These are phyloP conservation scores for Leccinum ochraceum DNA, from an alignment of 768 basidiomycete species.

Conservation along the genomic window DNA sequence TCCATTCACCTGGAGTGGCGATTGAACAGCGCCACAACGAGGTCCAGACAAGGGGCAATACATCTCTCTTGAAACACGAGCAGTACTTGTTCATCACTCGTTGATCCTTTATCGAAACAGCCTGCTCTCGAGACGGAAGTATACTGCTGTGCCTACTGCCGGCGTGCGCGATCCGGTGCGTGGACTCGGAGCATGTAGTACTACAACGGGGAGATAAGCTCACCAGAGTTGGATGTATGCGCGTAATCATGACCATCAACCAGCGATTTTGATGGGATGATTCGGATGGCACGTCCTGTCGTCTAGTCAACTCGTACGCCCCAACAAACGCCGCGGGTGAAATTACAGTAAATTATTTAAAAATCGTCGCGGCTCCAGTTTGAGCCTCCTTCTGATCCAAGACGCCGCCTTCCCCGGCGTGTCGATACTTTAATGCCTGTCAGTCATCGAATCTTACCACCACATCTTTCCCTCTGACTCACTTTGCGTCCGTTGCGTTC, in stretches of 20 bases:
- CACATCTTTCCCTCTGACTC: not conserved
- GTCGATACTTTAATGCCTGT: constrained; percentile 1
- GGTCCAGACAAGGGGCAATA: not conserved
- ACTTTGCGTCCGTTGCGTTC: not conserved
- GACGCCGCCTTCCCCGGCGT: not conserved
- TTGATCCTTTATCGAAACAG: not conserved
- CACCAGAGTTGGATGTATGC: not conserved
- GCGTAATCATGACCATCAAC: not conserved
- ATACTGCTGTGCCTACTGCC: not conserved
- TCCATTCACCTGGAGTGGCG: not conserved
- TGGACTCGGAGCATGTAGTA: not conserved
- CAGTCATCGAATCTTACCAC: not conserved
- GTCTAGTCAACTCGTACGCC: constrained; percentile 4
- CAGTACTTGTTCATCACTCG: not conserved
- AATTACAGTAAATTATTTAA: not conserved
- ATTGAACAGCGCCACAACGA: not conserved
- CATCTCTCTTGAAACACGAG: not conserved
- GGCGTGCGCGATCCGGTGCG: not conserved
- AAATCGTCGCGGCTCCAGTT: not conserved
- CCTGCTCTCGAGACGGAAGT: not conserved
- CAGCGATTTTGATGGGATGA: not conserved
- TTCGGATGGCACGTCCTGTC: not conserved
- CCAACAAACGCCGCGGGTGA: not conserved
- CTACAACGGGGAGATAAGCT: not conserved
- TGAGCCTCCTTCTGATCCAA: not conserved